Conservation (phyloP, 2,329 filamentous ascomycete species). For the Fusarium sp. region DNA sequence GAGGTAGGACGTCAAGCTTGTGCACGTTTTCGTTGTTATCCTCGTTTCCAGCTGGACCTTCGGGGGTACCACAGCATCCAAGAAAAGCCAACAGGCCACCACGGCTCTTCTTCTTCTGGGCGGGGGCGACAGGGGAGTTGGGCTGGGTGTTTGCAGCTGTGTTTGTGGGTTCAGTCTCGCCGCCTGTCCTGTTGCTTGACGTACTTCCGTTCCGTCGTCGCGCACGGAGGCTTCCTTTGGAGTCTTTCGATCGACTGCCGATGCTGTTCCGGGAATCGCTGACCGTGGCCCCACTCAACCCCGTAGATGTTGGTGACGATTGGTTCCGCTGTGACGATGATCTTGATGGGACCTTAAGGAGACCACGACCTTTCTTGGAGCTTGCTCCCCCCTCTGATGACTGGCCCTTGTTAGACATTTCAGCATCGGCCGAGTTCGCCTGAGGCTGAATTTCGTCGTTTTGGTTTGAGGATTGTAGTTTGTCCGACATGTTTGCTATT, state of each 20-base stretch:
- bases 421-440: slow-evolving; percentile 50
- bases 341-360: slow-evolving; percentile 71
- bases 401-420: slow-evolving; percentile 59
- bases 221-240: slow-evolving; percentile 72
- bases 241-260: slow-evolving; percentile 73
- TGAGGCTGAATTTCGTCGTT: slow-evolving; percentile 52
- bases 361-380: slow-evolving; percentile 63
- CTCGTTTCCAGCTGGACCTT: slow-evolving; percentile 67
- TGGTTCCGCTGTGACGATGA: slow-evolving; percentile 72
- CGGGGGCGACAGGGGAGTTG: slow-evolving; percentile 62
- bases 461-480: slow-evolving; percentile 42
- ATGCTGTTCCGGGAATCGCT: slow-evolving; percentile 72
- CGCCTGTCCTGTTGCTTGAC: slow-evolving; percentile 72
- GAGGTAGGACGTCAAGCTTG: slow-evolving; percentile 69
- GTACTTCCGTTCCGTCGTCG: slow-evolving; percentile 75
- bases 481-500: slow-evolving; percentile 52
- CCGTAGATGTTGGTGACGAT: slow-evolving; percentile 69
- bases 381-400: slow-evolving; percentile 57
- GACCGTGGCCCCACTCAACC: slow-evolving; percentile 70
- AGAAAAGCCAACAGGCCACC: slow-evolving; percentile 71
- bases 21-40: slow-evolving; percentile 67
- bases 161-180: slow-evolving; percentile 64
- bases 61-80: slow-evolving; percentile 75
- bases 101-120: slow-evolving; percentile 66
- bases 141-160: slow-evolving; percentile 64